These are phyloP conservation scores for Erythrophleum ivorense DNA, from an alignment of 331 rosid genomes.

Conservation along the genomic window DNA sequence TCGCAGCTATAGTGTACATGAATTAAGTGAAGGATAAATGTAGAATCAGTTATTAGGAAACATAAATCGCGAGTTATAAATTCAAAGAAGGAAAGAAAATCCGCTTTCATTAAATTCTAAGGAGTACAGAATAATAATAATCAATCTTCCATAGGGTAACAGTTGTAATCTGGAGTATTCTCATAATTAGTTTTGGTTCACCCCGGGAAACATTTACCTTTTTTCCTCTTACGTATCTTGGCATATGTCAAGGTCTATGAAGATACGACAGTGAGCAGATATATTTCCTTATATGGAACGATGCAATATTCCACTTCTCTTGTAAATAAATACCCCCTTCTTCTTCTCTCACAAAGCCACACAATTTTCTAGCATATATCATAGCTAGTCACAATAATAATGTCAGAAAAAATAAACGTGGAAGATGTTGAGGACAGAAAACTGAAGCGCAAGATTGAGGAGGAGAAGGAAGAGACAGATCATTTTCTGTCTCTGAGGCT, in stretches of 20 bases:
- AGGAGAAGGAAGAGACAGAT: not conserved
- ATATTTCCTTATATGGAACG: not conserved
- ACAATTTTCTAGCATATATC: slow-evolving; percentile 2
- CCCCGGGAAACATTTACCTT: not conserved
- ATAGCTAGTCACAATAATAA: not conserved
- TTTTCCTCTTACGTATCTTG: not conserved
- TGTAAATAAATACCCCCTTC: not conserved
- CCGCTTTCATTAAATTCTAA: not conserved
- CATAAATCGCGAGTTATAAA: not conserved
- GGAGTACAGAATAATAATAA: not conserved
- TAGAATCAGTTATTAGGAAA: not conserved
- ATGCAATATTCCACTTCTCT: not conserved
- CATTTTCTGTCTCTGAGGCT: not conserved
- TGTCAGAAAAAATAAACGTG: not conserved
- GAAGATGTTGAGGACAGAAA: slow-evolving; percentile 3
- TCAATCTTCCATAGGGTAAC: not conserved
- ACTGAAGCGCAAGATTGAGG: not conserved
- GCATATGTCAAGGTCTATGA: not conserved
- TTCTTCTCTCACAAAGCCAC: not conserved
- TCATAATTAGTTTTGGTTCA: not conserved
- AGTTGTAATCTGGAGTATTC: not conserved
- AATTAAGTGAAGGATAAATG: not conserved
- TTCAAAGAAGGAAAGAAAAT: not conserved
- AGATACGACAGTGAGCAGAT: not conserved
- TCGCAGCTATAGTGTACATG: not conserved